Base-by-base conservation (phyloP, 2,329 filamentous ascomycete species). In the Phyllosticta citribraziliensis region DNA sequence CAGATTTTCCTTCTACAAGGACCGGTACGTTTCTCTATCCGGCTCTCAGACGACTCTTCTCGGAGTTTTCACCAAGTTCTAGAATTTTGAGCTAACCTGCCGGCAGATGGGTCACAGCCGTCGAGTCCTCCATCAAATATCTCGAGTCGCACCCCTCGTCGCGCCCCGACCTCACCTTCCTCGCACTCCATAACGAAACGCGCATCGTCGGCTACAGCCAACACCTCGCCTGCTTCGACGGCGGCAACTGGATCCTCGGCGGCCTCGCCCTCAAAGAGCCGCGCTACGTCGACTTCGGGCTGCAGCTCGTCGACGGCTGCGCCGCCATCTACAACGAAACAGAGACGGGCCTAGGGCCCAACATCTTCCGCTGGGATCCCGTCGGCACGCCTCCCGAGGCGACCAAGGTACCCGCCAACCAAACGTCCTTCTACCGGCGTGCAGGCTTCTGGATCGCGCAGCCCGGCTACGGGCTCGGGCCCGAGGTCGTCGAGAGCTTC, bases 231-330 rank as follows among this genome's bases (percentile, higher is more conserved):
- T 94, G 89, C 73, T 96, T 96, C 69, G 84, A 88, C 61, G 91
- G 89, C 35, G 91, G 91, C 14, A 94, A 87, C 73, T 91, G 95
- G 75, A 86, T 96, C 66, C 83, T 96, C 19, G 91, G 87, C 20
- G 91, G 90, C 2, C 81, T 88, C 19, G 83, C 87, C 0, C 82
- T 96, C 52, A 74, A 81, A 55, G 75, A 83, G 57, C 77, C 84
- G 55, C 80, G 84, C 19, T 92, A 93, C 73, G 78, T 88, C 57
- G 76, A 89, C 54, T 91, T 89, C 65, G 91, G 91, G 14, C 79
- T 95, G 12, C 72, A 80, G 6, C 82, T 96, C 27, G 84, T 89
- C 3, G 79, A 86, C 19, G 85, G 83, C 1, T 96, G 91, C 76
- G 86, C 85, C 72, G 83, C 83, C 25, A 91, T 88, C 0, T 96